Conservation (phyloP, 495 filamentous ascomycete species). For the Penicillium odoratum region DNA sequence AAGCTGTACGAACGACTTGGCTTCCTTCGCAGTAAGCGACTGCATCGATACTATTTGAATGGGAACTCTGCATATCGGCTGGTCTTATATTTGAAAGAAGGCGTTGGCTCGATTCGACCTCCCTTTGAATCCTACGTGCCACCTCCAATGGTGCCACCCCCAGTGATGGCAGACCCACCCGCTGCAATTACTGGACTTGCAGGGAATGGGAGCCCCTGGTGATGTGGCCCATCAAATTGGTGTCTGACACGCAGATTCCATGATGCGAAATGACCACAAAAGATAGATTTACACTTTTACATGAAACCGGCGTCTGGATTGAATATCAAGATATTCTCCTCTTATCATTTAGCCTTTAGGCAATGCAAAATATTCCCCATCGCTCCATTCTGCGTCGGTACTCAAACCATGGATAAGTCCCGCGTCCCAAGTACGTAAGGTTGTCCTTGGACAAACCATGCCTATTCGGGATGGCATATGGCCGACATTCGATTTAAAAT, state of each 20-base stretch:
- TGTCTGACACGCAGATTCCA: conserved; percentile 6
- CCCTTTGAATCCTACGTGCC: conserved; percentile 40
- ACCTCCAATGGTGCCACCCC: conserved; percentile 15
- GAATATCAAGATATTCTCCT: not conserved
- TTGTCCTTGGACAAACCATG: not conserved
- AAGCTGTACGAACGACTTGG: conserved; percentile 91
- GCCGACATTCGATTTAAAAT: not conserved
- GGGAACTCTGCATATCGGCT: conserved; percentile 93
- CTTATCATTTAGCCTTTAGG: not conserved
- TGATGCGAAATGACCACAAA: conserved; percentile 30
- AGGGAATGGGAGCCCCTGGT: conserved; percentile 26
- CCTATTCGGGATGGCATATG: not conserved
- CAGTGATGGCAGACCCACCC: conserved; percentile 6
- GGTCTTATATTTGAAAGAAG: conserved; percentile 76
- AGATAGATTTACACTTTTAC: conserved; percentile 20
- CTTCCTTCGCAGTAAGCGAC: conserved; percentile 86
- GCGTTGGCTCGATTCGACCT: conserved; percentile 43
- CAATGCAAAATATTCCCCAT: not conserved
- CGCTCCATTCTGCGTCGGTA: not conserved
- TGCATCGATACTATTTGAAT: conserved; percentile 96
- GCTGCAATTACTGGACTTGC: conserved; percentile 6
- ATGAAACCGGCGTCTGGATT: conserved; percentile 17
- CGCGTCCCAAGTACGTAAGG: not conserved
- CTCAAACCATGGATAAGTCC: not conserved
- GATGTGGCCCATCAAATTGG: not conserved